Percentiles rank a stretch among this genome's conserved stretches.
phyloP scores from a whole-genome alignment of 371 early-diverging fungal genomes.

The Circinella umbellata region DNA sequence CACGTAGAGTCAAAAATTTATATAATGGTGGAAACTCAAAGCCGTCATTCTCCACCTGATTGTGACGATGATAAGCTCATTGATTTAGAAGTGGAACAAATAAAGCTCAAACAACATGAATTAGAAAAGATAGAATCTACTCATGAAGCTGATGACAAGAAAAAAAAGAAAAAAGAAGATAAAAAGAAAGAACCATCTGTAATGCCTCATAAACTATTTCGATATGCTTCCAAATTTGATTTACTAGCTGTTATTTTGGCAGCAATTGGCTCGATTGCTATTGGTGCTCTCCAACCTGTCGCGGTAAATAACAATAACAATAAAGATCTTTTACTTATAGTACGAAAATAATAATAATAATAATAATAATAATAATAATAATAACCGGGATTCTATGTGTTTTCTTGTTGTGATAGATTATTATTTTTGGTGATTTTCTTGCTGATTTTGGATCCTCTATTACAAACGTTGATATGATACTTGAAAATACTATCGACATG shows the following conservation, averaged over 20 bases:
- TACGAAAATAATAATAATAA: too few relatives aligned
- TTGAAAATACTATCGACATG: slow-evolving; percentile 21
- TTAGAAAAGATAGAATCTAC: neutral
- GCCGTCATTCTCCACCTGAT: neutral
- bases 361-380: too few relatives aligned
- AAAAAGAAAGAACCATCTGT: slow-evolving; percentile 34
- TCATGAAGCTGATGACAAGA: neutral
- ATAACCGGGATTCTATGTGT: too few relatives aligned
- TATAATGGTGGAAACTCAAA: neutral
- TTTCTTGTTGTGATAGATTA: slow-evolving; percentile 10
- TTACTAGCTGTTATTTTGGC: slow-evolving; percentile 27
- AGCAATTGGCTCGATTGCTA: slow-evolving; percentile 22
- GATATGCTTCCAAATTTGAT: slow-evolving; percentile 15
- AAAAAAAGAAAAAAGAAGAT: slow-evolving; percentile 11
- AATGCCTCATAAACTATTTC: slow-evolving; percentile 6
- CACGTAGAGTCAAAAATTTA: too few relatives aligned
- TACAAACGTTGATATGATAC: slow-evolving; percentile 26
- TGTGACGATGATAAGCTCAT: neutral
- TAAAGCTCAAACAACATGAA: neutral
- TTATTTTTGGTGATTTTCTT: slow-evolving; percentile 30
- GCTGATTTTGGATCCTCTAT: slow-evolving; percentile 27
- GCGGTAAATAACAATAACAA: slow-evolving; percentile 18
- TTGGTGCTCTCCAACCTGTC: slow-evolving; percentile 42
- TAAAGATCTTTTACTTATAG: too few relatives aligned
- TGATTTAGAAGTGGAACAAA: slow-evolving; percentile 1